phyloP scores from a whole-genome alignment of 2,329 filamentous ascomycete species.

The Paecilomyces variotii region DNA sequence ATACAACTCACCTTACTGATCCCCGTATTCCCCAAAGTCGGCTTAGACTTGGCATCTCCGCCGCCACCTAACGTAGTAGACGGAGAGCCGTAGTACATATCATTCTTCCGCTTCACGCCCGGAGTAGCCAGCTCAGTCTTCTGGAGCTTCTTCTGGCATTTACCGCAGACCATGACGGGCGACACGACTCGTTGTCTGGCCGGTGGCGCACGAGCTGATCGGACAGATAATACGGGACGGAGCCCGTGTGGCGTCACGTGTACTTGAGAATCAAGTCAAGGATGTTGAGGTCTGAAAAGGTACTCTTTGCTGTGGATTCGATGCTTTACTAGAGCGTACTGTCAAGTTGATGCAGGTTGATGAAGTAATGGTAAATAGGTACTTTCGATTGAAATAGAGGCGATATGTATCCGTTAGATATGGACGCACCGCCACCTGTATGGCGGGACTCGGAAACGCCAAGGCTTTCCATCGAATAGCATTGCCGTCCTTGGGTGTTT shows the following conservation, averaged over 20 bases:
- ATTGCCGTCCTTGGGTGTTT: too few species aligned
- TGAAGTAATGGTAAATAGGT: neutral
- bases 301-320: neutral
- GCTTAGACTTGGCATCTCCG: slow-evolving; percentile 36
- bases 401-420: too few species aligned
- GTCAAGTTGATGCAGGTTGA: neutral
- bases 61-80: slow-evolving; percentile 28
- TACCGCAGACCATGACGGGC: slow-evolving; percentile 52
- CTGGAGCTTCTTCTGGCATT: slow-evolving; percentile 55
- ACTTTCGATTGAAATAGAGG: too few species aligned
- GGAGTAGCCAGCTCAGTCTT: slow-evolving; percentile 56
- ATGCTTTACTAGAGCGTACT: too few species aligned
- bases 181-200: neutral
- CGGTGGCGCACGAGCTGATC: neutral
- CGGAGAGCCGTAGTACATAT: slow-evolving; percentile 58
- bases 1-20: slow-evolving; percentile 47
- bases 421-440: too few species aligned
- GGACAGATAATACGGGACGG: neutral
- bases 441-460: too few species aligned
- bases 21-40: slow-evolving; percentile 51
- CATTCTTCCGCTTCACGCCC: slow-evolving; percentile 58
- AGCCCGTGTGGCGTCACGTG: neutral
- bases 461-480: too few species aligned
- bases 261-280: neutral
- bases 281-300: neutral